Base-by-base conservation (phyloP, 1,284 basidiomycete species). In the Schizopora paradoxa region DNA sequence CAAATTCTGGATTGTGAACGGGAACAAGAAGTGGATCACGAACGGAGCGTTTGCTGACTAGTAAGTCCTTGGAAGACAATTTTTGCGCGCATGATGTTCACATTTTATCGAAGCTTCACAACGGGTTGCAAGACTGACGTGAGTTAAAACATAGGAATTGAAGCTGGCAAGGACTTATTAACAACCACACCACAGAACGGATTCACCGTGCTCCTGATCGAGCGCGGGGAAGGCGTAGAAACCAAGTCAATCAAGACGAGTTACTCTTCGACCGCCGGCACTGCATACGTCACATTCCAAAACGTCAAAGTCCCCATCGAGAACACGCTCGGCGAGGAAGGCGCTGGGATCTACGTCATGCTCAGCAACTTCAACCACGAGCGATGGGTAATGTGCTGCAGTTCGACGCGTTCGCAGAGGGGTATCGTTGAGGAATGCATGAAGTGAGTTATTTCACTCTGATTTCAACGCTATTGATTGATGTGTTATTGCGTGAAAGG, bases 171-270 rank as follows among this genome's bases (percentile, higher is more conserved):
- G 10, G 7, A 11, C 5, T 11, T 28, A 16, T 16, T 37, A n/a
- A 27, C 6, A 18, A 23, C 22, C 18, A 21, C 19, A 55, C 65
- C 64, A 19, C 73, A 89, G 63, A 79, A 86, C 51, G 88, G 89
- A 14, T 79, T 92, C 51, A 90, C 89, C 4, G 86, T 91, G 51
- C 81, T 96, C 54, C 73, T 94, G 36, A 80, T 94, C 19, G 79
- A 85, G 56, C 77, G 86, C 38, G 70, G 73, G 8, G 78, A 79
- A 50, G 87, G 90, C 33, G 81, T 97, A 28, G 79, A 85, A 59
- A 95, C 91, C 2, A 86, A 83, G 59, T 76, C 73, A 29, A 91
- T 96, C 69, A 91, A 91, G 65, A 92, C 89, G 0, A 78, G 79
- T 32, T 90, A 91, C 65, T 88, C 85, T 1, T 51, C 78, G 3